phyloP scores from a whole-genome alignment of 1,284 basidiomycete genomes.

The Heterobasidion irregulare region DNA sequence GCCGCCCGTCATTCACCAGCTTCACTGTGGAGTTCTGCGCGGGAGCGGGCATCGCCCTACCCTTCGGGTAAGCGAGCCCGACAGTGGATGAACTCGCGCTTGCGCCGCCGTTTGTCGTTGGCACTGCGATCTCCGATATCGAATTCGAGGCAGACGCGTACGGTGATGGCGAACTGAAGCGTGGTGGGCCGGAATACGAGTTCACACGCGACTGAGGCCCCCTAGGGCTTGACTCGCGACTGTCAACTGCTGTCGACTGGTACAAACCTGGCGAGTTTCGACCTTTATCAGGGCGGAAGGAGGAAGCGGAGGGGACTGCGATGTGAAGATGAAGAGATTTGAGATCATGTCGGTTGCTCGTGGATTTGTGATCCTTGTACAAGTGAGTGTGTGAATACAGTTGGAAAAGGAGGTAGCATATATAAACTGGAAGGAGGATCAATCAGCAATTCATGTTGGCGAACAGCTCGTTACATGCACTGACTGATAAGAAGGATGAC shows the following conservation, averaged over 20 bases:
- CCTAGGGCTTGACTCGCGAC: constrained; percentile 5
- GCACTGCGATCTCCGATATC: constrained; percentile 9
- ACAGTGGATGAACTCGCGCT: background rate
- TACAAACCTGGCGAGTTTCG: background rate
- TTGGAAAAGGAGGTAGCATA: constrained; percentile 77
- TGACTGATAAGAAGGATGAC: constrained; percentile 64
- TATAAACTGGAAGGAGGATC: constrained; percentile 42
- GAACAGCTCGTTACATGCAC: constrained; percentile 13
- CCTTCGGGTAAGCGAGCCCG: background rate
- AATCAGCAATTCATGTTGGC: constrained; percentile 2
- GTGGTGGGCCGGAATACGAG: background rate
- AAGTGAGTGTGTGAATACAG: constrained; percentile 82
- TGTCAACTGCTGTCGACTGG: background rate
- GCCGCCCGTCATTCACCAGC: constrained; percentile 18
- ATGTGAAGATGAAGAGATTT: background rate
- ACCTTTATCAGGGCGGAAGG: background rate
- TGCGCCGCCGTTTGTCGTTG: constrained; percentile 2
- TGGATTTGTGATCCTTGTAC: constrained; percentile 52
- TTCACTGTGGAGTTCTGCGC: constrained; percentile 19
- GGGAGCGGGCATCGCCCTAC: constrained; percentile 8
- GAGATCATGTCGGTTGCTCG: constrained; percentile 14
- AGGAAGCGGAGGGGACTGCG: background rate
- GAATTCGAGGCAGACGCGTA: constrained; percentile 3
- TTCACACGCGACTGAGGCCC: background rate
- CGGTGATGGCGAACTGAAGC: background rate